These are phyloP conservation scores for Leucocoprinus sp. DNA, from an alignment of 768 basidiomycete genomes.

Conservation along the genomic window DNA sequence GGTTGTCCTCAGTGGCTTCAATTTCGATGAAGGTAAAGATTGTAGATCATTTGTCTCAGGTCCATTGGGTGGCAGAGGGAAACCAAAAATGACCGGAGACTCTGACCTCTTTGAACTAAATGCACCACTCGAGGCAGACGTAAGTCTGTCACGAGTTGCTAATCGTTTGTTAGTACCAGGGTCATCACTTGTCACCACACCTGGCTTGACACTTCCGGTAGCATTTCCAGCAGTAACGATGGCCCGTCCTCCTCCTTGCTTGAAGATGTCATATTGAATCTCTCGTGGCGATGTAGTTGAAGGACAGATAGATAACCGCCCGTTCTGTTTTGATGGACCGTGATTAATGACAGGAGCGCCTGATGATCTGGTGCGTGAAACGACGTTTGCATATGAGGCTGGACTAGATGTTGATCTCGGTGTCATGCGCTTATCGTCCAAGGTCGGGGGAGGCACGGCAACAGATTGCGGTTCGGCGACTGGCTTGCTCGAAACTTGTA, in stretches of 20 bases:
- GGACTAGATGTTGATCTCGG: background rate
- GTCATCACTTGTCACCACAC: background rate
- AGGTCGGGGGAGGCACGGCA: background rate
- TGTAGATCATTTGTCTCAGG: background rate
- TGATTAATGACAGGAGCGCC: background rate
- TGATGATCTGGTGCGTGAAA: conserved; percentile 10
- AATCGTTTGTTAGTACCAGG: background rate
- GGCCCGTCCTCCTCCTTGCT: conserved; percentile 69
- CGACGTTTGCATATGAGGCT: conserved; percentile 7
- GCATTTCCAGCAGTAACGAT: conserved; percentile 30
- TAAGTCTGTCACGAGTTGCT: background rate
- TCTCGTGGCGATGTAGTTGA: conserved; percentile 30
- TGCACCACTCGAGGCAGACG: background rate
- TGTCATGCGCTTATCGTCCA: background rate
- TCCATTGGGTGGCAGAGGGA: background rate
- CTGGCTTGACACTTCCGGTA: background rate
- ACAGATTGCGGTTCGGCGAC: background rate
- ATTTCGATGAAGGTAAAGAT: background rate
- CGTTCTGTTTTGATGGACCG: conserved; percentile 1
- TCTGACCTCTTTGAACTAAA: conserved; percentile 6
- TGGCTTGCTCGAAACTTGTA: background rate
- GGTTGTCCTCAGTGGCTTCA: conserved; percentile 13
- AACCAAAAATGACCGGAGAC: background rate
- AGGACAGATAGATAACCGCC: conserved; percentile 26
- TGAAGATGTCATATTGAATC: conserved; percentile 68